These are phyloP conservation scores for Neophaeococcomyces mojaviensis DNA, from an alignment of 2,329 filamentous ascomycete genomes.

Conservation along the genomic window DNA sequence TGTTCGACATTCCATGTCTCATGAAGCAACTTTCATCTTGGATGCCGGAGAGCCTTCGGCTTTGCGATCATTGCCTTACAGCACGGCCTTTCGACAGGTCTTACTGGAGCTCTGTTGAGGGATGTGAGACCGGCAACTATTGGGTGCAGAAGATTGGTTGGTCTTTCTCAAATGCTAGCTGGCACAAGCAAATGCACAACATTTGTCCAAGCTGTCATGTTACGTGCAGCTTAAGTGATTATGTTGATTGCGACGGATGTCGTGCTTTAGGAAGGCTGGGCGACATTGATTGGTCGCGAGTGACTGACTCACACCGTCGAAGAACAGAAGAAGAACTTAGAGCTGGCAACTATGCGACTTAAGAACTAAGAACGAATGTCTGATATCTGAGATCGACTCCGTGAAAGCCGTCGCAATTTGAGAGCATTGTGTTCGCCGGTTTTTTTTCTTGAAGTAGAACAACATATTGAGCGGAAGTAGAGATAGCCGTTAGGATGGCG, in stretches of 20 bases:
- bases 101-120: constrained; percentile 18
- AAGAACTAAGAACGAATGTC: constrained; percentile 1
- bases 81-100: constrained; percentile 16
- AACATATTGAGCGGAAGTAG: too few relatives aligned
- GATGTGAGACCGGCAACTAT: constrained; percentile 18
- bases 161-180: constrained; percentile 19
- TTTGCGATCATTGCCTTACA: constrained; percentile 23
- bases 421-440: too few relatives aligned
- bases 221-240: constrained; percentile 21
- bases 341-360: constrained; percentile 16
- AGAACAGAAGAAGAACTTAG: constrained; percentile 16
- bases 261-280: constrained; percentile 21
- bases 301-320: constrained; percentile 15
- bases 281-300: constrained; percentile 21
- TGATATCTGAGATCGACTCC: not conserved
- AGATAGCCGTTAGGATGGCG: not conserved
- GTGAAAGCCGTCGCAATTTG: too few relatives aligned
- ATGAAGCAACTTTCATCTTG: constrained; percentile 19
- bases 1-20: constrained; percentile 23
- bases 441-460: too few relatives aligned
- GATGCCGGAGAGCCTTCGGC: constrained; percentile 17
- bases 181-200: constrained; percentile 22
- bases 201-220: constrained; percentile 22
- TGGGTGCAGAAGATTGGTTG: constrained; percentile 22
- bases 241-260: constrained; percentile 22